These are phyloP conservation scores for Malassezia slooffiae DNA, from an alignment of 1,284 basidiomycete species.

Conservation along the genomic window DNA sequence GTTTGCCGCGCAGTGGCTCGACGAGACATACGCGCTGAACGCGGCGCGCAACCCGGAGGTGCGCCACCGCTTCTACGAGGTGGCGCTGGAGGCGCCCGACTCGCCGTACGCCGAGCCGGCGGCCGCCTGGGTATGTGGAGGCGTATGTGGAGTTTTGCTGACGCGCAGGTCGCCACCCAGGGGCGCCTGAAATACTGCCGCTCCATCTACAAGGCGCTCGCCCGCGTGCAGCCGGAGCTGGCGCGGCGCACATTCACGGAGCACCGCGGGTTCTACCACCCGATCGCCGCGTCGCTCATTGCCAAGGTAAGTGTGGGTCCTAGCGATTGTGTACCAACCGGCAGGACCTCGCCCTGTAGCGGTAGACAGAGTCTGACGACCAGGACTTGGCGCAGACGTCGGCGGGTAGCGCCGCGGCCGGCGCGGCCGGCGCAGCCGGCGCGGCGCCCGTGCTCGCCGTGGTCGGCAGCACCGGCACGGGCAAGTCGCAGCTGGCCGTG, in stretches of 20 bases:
- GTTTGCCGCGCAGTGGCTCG: constrained; percentile 44
- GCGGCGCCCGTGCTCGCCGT: constrained; percentile 57
- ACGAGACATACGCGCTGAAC: constrained; percentile 48
- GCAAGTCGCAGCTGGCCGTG: constrained; percentile 85
- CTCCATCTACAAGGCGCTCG: constrained; percentile 49
- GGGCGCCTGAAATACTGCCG: constrained; percentile 50
- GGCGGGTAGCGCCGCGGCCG: too few relatives aligned
- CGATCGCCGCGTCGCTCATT: constrained; percentile 41
- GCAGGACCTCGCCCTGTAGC: constrained; percentile 14
- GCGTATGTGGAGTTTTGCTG: too few relatives aligned
- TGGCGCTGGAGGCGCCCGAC: constrained; percentile 49
- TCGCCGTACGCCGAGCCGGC: constrained; percentile 49
- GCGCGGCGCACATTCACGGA: constrained; percentile 55
- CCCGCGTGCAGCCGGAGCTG: constrained; percentile 55
- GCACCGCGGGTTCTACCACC: constrained; percentile 52
- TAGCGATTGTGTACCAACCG: not conserved
- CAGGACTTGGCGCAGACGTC: constrained; percentile 1
- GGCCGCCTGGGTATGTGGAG: constrained; percentile 48
- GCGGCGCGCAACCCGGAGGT: constrained; percentile 50
- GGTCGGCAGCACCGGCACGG: constrained; percentile 89
- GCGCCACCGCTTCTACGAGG: constrained; percentile 50
- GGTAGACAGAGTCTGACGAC: not conserved
- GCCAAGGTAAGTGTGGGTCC: constrained; percentile 32
- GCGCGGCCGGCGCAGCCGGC: too few relatives aligned
- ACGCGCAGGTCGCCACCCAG: constrained; percentile 44